A percentile compares a stretch with the other conserved stretches of the same genome.
phyloP scores from a whole-genome alignment of 495 filamentous ascomycete genomes.

The Xylaria flabelliformis region DNA sequence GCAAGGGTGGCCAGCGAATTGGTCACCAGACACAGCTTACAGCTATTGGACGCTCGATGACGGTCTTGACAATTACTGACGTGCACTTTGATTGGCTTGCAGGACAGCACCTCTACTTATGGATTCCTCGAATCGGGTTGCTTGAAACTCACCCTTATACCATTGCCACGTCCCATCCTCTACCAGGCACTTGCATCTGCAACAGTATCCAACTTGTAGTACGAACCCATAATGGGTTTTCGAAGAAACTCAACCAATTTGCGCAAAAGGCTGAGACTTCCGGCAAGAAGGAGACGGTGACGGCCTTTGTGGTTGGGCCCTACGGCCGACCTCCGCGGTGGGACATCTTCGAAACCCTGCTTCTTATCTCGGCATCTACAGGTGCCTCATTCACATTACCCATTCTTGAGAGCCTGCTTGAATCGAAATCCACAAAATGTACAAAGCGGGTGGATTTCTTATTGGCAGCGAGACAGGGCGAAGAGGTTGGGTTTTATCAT shows the following conservation, averaged over 20 bases:
- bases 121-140: slow-evolving; percentile 69
- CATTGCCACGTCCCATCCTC: slow-evolving; percentile 62
- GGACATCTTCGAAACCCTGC: slow-evolving; percentile 64
- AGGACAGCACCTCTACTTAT: slow-evolving; percentile 82
- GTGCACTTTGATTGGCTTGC: slow-evolving; percentile 74
- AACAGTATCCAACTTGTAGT: slow-evolving; percentile 75
- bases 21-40: slow-evolving; percentile 68
- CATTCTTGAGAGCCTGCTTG: slow-evolving; percentile 60
- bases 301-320: slow-evolving; percentile 61
- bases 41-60: slow-evolving; percentile 66
- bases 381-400: slow-evolving; percentile 64
- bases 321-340: slow-evolving; percentile 62
- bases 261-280: slow-evolving; percentile 58
- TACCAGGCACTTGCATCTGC: slow-evolving; percentile 55
- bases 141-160: slow-evolving; percentile 85
- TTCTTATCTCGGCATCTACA: slow-evolving; percentile 64
- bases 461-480: slow-evolving; percentile 72
- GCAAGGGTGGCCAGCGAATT: slow-evolving; percentile 49
- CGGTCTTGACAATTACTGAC: slow-evolving; percentile 71
- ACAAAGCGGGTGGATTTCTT: slow-evolving; percentile 73
- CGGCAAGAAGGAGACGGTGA: slow-evolving; percentile 44
- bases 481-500: slow-evolving; percentile 75
- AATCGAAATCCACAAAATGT: slow-evolving; percentile 53
- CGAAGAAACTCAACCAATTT: slow-evolving; percentile 66
- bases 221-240: slow-evolving; percentile 74